phyloP scores from a whole-genome alignment of 73 alveolate genomes.

The Tetrahymena malaccensis region DNA sequence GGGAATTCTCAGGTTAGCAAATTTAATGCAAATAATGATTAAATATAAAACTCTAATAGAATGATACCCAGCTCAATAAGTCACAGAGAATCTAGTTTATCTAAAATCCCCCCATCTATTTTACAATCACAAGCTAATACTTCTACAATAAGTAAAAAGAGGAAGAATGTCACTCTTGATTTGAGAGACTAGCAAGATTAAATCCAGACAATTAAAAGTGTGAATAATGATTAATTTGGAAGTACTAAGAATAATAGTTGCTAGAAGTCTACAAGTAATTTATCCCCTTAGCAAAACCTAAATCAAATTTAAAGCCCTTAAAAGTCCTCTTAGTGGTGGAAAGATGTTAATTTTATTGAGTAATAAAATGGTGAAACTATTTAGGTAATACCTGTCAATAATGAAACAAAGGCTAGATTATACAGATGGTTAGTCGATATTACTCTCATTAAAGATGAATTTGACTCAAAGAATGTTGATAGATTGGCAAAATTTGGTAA shows the following conservation, averaged over 20 bases:
- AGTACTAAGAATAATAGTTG: neutral
- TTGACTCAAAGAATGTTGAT: conserved; percentile 5
- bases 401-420: neutral
- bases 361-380: neutral
- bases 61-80: neutral
- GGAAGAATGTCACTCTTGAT: neutral
- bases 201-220: neutral
- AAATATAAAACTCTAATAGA: neutral
- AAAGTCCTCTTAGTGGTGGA: neutral
- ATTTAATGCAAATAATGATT: neutral
- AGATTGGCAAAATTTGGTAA: conserved; percentile 48
- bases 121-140: neutral
- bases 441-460: neutral
- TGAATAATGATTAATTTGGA: neutral
- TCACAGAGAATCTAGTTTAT: neutral
- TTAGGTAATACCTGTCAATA: neutral
- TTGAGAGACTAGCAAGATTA: neutral
- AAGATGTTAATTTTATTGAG: neutral
- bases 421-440: neutral
- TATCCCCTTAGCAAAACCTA: neutral
- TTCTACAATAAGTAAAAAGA: neutral
- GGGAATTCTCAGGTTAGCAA: neutral
- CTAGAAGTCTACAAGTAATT: neutral
- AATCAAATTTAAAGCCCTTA: neutral
- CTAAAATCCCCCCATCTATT: neutral